Conservation (phyloP, 108 stramenopile species). For the Fragilaria crotonensis region DNA sequence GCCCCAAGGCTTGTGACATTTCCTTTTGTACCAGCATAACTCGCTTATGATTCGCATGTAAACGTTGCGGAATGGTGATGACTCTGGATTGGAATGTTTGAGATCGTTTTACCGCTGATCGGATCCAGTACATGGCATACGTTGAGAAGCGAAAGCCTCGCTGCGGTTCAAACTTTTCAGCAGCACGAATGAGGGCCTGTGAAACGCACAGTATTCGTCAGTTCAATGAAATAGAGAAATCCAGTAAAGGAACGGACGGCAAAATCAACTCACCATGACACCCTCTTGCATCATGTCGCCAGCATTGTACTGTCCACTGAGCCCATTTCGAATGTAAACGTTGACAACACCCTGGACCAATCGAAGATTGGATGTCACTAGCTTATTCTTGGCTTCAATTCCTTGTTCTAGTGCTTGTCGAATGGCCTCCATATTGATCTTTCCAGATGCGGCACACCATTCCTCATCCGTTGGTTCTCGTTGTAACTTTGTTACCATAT, state of each 20-base stretch:
- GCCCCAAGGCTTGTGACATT: conserved; percentile 35
- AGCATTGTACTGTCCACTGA: conserved; percentile 78
- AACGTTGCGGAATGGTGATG: conserved; percentile 61
- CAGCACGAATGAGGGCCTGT: conserved; percentile 87
- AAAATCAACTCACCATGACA: conserved; percentile 51
- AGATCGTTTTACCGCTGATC: conserved; percentile 79
- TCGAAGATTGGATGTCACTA: conserved; percentile 73
- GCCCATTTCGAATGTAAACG: conserved; percentile 74
- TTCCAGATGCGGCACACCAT: conserved; percentile 82
- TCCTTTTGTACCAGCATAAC: conserved; percentile 28
- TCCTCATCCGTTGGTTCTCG: conserved; percentile 81
- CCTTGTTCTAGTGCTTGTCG: conserved; percentile 63
- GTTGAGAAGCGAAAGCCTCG: conserved; percentile 92
- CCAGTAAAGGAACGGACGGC: not conserved
- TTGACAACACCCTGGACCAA: conserved; percentile 86
- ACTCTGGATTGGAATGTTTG: conserved; percentile 70
- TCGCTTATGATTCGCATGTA: conserved; percentile 77
- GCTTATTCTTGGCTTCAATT: conserved; percentile 69
- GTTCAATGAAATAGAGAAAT: not conserved
- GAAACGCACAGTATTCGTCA: not conserved
- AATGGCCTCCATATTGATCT: conserved; percentile 63
- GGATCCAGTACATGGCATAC: conserved; percentile 97
- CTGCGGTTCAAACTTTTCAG: conserved; percentile 91
- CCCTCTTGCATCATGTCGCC: conserved; percentile 90
- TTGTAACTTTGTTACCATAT: conserved; percentile 36